phyloP scores from a whole-genome alignment of 768 basidiomycete species.

The Pisolithus sp. region DNA sequence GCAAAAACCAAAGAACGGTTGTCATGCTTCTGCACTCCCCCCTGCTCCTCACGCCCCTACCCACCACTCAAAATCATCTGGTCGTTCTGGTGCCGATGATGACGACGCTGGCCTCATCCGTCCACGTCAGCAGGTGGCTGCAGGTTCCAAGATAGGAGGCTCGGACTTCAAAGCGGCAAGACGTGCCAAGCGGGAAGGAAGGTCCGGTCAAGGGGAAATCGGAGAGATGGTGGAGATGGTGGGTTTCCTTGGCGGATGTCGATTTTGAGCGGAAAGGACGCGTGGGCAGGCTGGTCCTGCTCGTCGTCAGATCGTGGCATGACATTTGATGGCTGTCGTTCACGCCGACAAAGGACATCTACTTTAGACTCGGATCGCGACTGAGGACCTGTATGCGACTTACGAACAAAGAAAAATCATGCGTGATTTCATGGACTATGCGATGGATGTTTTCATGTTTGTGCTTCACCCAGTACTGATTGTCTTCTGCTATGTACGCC shows the following conservation, averaged over 20 bases:
- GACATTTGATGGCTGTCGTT: no score
- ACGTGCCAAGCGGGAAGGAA: constrained; percentile 22
- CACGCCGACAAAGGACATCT: no score
- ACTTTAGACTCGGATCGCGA: no score
- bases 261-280: not conserved
- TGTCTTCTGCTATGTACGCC: no score
- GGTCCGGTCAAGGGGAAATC: constrained; percentile 4
- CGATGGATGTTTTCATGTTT: no score
- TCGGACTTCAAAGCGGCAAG: constrained; percentile 25
- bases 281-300: not conserved
- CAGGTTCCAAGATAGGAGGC: constrained; percentile 21
- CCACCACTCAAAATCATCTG: constrained; percentile 5
- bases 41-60: constrained; percentile 21
- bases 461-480: no score
- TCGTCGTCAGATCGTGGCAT: not conserved
- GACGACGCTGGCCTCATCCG: constrained; percentile 15
- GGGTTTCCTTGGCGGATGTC: constrained; percentile 17
- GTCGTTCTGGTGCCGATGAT: not conserved
- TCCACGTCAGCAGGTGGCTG: constrained; percentile 14
- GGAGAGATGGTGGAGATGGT: constrained; percentile 26
- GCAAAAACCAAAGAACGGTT: constrained; percentile 9
- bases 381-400: no score
- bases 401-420: no score
- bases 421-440: no score
- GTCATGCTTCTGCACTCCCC: constrained; percentile 17